phyloP scores from a whole-genome alignment of 2,329 filamentous ascomycete species.

The Fusarium concolor region DNA sequence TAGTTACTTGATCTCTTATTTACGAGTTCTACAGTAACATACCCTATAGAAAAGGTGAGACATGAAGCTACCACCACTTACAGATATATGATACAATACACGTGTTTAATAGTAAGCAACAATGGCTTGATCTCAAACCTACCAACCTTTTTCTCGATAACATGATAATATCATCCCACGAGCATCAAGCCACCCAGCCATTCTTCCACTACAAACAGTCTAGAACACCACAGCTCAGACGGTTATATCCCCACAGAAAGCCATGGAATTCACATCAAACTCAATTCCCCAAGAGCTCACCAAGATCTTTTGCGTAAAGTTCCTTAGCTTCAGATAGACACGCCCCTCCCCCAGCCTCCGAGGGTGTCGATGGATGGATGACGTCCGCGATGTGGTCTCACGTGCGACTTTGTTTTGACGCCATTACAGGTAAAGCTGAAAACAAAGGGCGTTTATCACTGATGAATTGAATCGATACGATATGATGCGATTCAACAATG shows the following conservation, averaged over 20 bases:
- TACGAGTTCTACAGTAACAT: not conserved
- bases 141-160: too few relatives aligned
- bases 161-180: not conserved
- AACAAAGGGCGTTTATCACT: not conserved
- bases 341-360: slow-evolving; percentile 1
- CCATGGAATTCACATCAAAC: slow-evolving; percentile 13
- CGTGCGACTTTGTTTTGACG: slow-evolving; percentile 4
- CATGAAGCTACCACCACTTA: slow-evolving; percentile 4
- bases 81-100: not conserved
- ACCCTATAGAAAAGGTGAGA: not conserved
- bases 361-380: slow-evolving; percentile 16
- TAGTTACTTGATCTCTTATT: too few relatives aligned
- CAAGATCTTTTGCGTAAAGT: not conserved
- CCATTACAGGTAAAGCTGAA: not conserved
- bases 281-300: slow-evolving; percentile 11
- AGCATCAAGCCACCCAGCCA: not conserved
- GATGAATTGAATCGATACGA: not conserved
- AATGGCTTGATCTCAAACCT: too few relatives aligned
- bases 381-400: slow-evolving; percentile 18
- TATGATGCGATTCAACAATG: not conserved
- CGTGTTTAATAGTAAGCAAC: too few relatives aligned
- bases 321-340: slow-evolving; percentile 12
- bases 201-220: not conserved
- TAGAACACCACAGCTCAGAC: not conserved
- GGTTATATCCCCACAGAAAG: not conserved